phyloP scores from a whole-genome alignment of 805 yeast genomes.

The Monosporozyma unispora region DNA sequence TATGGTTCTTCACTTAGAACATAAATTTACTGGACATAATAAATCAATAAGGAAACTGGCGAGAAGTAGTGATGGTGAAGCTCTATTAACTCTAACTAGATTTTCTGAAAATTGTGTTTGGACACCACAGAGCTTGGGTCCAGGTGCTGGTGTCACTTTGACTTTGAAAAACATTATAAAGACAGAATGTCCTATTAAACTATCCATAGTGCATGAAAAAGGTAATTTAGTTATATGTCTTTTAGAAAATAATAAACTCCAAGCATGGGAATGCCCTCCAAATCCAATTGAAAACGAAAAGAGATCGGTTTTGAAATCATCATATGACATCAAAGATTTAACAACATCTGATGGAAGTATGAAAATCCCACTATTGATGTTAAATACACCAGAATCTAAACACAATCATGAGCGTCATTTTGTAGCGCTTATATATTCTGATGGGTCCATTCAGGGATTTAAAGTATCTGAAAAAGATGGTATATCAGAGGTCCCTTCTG shows the following conservation, averaged over 20 bases:
- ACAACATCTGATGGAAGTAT: not conserved
- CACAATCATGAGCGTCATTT: constrained; percentile 34
- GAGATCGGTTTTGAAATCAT: constrained; percentile 11
- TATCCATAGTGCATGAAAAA: constrained; percentile 41
- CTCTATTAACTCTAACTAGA: constrained; percentile 50
- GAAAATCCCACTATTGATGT: constrained; percentile 22
- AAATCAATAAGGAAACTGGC: constrained; percentile 64
- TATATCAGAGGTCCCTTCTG: constrained; percentile 30
- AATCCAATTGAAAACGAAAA: constrained; percentile 17
- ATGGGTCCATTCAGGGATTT: constrained; percentile 23
- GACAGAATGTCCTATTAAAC: constrained; percentile 40
- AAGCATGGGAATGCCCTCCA: constrained; percentile 52
- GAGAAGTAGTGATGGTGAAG: constrained; percentile 58
- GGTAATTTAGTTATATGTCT: constrained; percentile 41
- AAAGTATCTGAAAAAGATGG: constrained; percentile 24
- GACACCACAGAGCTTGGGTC: constrained; percentile 35
- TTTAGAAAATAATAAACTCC: constrained; percentile 34
- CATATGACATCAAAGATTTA: constrained; percentile 5
- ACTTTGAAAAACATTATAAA: constrained; percentile 33
- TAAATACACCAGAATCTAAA: constrained; percentile 30
- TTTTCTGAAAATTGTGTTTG: constrained; percentile 51
- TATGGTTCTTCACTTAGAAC: constrained; percentile 29
- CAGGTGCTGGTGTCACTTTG: constrained; percentile 29
- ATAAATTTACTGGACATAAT: constrained; percentile 75
- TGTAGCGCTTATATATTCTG: constrained; percentile 42